These are phyloP conservation scores for Vicia sativa DNA, from an alignment of 306 rosid species.

Conservation along the genomic window DNA sequence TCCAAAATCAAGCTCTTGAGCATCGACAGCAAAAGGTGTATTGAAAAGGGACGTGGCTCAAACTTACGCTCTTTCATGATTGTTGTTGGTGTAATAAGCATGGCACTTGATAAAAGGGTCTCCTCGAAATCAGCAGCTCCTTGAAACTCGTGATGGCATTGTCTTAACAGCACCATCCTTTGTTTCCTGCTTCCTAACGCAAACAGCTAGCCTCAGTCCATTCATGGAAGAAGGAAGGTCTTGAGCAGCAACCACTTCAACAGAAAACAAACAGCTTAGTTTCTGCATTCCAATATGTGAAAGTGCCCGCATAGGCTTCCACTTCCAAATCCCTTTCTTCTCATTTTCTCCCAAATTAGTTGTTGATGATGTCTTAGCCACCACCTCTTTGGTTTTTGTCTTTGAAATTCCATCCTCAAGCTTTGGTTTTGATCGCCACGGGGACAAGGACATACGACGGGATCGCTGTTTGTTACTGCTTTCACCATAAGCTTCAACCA, in stretches of 20 bases:
- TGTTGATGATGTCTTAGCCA: slow-evolving; percentile 43
- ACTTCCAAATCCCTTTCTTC: slow-evolving; percentile 89
- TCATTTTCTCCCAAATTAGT: slow-evolving; percentile 40
- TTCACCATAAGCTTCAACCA: slow-evolving; percentile 34
- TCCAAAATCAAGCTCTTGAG: slow-evolving; percentile 87
- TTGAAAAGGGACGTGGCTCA: slow-evolving; percentile 82
- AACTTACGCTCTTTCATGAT: slow-evolving; percentile 62
- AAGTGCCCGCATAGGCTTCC: slow-evolving; percentile 94
- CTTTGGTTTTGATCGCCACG: slow-evolving; percentile 79
- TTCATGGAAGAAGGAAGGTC: slow-evolving; percentile 95
- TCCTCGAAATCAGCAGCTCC: slow-evolving; percentile 97
- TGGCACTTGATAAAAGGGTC: slow-evolving; percentile 81
- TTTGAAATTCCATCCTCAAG: slow-evolving; percentile 44
- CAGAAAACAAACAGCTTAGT: slow-evolving; percentile 79
- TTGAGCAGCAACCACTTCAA: slow-evolving; percentile 81
- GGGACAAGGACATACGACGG: slow-evolving; percentile 86
- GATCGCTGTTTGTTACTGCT: slow-evolving; percentile 47
- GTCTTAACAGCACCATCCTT: slow-evolving; percentile 91
- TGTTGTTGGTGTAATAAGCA: slow-evolving; percentile 55
- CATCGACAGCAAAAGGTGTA: slow-evolving; percentile 85
- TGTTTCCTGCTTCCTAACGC: slow-evolving; percentile 92
- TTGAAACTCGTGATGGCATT: slow-evolving; percentile 89
- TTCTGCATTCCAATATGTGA: slow-evolving; percentile 87
- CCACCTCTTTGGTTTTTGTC: slow-evolving; percentile 42
- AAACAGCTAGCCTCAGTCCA: slow-evolving; percentile 78